Percentiles rank a stretch among this genome's conserved stretches.
Conservation (phyloP, 2,329 filamentous ascomycete species). For the Xylariales sp. region DNA sequence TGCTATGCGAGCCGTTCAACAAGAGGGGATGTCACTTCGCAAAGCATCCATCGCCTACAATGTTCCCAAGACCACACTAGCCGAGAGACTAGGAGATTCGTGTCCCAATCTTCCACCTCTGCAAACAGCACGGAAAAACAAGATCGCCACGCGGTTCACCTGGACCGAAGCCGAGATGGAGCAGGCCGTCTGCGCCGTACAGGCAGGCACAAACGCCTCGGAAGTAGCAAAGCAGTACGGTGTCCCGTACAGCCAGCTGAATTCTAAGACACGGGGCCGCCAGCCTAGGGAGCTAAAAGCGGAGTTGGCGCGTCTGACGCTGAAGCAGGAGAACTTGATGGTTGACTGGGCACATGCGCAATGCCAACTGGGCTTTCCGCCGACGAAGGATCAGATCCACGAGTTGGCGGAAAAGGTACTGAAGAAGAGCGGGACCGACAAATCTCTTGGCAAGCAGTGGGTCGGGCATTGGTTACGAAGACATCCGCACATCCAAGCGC, state of each 20-base stretch:
- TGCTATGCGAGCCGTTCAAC: slow-evolving; percentile 14
- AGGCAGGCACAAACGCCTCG: slow-evolving; percentile 11
- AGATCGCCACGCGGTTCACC: slow-evolving; percentile 10
- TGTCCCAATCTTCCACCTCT: slow-evolving; percentile 14
- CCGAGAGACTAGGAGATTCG: slow-evolving; percentile 15
- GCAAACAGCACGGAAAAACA: slow-evolving; percentile 9
- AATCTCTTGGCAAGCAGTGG: slow-evolving; percentile 22
- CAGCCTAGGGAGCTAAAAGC: slow-evolving; percentile 16
- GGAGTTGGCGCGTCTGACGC: slow-evolving; percentile 17
- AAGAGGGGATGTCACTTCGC: slow-evolving; percentile 19
- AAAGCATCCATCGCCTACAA: slow-evolving; percentile 16
- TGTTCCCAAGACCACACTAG: slow-evolving; percentile 21
- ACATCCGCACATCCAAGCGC: slow-evolving; percentile 16
- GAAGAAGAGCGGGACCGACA: slow-evolving; percentile 14
- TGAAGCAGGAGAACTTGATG: slow-evolving; percentile 20
- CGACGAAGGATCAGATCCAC: slow-evolving; percentile 21
- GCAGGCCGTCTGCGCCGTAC: slow-evolving; percentile 16
- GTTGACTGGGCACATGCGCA: slow-evolving; percentile 22
- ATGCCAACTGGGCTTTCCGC: slow-evolving; percentile 18
- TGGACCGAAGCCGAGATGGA: slow-evolving; percentile 20
- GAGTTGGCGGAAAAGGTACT: slow-evolving; percentile 17
- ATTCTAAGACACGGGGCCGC: slow-evolving; percentile 16
- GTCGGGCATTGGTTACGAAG: slow-evolving; percentile 22
- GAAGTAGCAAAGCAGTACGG: slow-evolving; percentile 19
- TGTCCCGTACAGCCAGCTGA: slow-evolving; percentile 20